phyloP scores from a whole-genome alignment of 2,329 filamentous ascomycete species.

The Monilinia laxa region DNA sequence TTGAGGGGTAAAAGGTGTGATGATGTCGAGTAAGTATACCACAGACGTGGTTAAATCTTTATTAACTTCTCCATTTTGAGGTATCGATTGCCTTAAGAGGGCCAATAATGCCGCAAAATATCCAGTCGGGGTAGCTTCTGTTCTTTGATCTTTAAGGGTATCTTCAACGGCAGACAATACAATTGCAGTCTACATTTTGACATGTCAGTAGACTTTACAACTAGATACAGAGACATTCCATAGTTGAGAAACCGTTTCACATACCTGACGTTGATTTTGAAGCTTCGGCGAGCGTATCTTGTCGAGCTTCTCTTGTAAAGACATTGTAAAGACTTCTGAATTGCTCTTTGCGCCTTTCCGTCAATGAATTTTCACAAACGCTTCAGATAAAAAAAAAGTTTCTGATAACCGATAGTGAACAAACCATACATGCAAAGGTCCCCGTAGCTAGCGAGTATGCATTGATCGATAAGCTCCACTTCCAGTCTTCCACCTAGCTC shows the following conservation, averaged over 20 bases:
- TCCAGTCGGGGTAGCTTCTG: slow-evolving; percentile 78
- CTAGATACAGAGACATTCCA: neutral
- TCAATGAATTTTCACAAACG: slow-evolving; percentile 25
- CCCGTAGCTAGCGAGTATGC: slow-evolving; percentile 22
- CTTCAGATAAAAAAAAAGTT: slow-evolving; percentile 26
- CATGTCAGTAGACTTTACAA: slow-evolving; percentile 22
- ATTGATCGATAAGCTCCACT: neutral
- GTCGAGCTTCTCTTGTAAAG: slow-evolving; percentile 86
- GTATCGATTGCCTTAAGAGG: slow-evolving; percentile 75
- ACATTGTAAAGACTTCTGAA: slow-evolving; percentile 45
- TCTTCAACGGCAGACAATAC: slow-evolving; percentile 91
- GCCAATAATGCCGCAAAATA: slow-evolving; percentile 96
- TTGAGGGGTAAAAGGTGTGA: slow-evolving; percentile 80
- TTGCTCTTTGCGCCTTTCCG: slow-evolving; percentile 35
- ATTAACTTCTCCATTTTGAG: slow-evolving; percentile 64
- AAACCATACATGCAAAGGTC: slow-evolving; percentile 22
- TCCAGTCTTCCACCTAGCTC: too few relatives aligned
- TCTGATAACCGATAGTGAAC: slow-evolving; percentile 28
- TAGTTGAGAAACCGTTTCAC: slow-evolving; percentile 30
- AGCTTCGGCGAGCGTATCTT: slow-evolving; percentile 97
- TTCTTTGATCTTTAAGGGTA: slow-evolving; percentile 84
- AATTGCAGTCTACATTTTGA: slow-evolving; percentile 64
- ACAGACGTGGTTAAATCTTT: slow-evolving; percentile 82
- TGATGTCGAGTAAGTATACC: slow-evolving; percentile 91
- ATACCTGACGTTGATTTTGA: slow-evolving; percentile 89